Evolutionary conservation across 2,329 filamentous ascomycete species (phyloP), one percentile per base, ranked within the genome.

Genomic region (Aspergillus felis): DNA sequence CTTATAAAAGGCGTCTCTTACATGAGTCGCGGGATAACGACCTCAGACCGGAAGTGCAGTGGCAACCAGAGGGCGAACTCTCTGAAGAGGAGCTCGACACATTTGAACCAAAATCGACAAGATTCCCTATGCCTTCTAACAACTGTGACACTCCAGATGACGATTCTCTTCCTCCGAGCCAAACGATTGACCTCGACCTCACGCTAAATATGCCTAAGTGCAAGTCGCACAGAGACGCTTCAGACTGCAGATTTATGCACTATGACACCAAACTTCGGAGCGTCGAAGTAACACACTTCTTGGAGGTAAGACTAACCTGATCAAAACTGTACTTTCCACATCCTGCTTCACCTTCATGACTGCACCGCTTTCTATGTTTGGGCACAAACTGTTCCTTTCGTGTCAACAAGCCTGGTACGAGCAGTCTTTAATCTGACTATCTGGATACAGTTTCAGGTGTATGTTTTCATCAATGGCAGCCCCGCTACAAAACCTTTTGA

Each of bases 241-340:
- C 53, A 32, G 53, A 53, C 9, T 57, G 50, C 44, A 52, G 52
- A 14, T 46, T 28, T 46, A 60, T 62, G 60, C 60, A 62, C 48
- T 60, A 54, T 50, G 58, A 58, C 46, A 58, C 58, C 20, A 48
- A 54, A 38, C 58, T 60, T 24, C 54, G 58, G 50, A 62, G 57
- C 17, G 55, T 58, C 10, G 41, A 51, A 22, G 55, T 62, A 14
- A 50, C 29, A 10, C 60, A 62, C 27, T 62, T 55, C 57, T 49
- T 62, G n/a, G 58, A 62, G 58, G 60, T 62, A 57, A 52, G 58
- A 25, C 20, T 3, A 10, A 5, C 22, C 27, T 17, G 9, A 9
- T 9, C 28, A 20, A 7, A 22, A 5, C 25, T 4, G 7, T 14
- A 1, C 14, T 46, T n/a, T 14, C 32, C 32, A 35, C 32, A 35